These are phyloP conservation scores for Halenospora varia DNA, from an alignment of 495 filamentous ascomycete genomes.

Conservation along the genomic window DNA sequence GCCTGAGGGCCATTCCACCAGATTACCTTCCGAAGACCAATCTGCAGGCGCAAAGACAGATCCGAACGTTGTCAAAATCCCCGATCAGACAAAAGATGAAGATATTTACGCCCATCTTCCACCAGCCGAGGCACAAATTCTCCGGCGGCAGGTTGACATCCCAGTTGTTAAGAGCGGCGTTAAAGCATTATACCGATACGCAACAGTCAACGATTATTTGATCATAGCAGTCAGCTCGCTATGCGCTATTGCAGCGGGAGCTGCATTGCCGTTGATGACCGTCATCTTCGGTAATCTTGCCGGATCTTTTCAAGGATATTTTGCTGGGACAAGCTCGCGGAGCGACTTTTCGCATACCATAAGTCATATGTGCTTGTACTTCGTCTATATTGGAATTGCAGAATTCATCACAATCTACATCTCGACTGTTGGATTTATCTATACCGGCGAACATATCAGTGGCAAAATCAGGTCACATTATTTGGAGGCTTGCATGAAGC, in stretches of 20 bases:
- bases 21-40: not conserved
- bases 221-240: conserved; percentile 65
- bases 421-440: conserved; percentile 85
- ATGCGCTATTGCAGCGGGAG: conserved; percentile 72
- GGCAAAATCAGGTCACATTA: conserved; percentile 84
- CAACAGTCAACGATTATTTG: conserved; percentile 66
- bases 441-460: conserved; percentile 85
- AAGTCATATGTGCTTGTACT: conserved; percentile 70
- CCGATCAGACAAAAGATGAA: conserved; percentile 32
- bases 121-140: conserved; percentile 58
- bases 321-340: conserved; percentile 39
- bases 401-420: conserved; percentile 81
- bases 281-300: conserved; percentile 77
- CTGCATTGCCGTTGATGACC: conserved; percentile 84
- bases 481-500: conserved; percentile 74
- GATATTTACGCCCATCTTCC: conserved; percentile 56
- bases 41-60: conserved; percentile 42
- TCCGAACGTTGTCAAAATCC: conserved; percentile 40
- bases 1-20: not conserved
- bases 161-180: conserved; percentile 61
- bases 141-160: conserved; percentile 68
- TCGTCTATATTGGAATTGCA: conserved; percentile 83
- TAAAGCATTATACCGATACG: conserved; percentile 72
- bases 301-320: conserved; percentile 65
- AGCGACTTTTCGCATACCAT: conserved; percentile 58